phyloP scores from a whole-genome alignment of 2,329 filamentous ascomycete species.

The Pochonia chlamydosporia region DNA sequence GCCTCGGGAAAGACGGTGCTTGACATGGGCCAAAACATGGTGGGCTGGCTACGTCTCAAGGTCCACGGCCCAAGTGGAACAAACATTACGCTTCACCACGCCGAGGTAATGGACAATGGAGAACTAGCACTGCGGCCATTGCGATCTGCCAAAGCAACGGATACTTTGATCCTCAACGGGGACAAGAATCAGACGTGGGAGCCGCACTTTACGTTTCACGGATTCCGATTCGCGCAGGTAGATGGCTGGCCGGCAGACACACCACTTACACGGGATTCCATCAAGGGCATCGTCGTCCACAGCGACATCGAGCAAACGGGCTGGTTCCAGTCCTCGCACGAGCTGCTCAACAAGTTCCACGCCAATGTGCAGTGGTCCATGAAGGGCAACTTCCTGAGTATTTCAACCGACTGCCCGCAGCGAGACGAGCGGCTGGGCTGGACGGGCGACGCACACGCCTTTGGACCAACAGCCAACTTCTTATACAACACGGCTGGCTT shows the following conservation, averaged over 20 bases:
- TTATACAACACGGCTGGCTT: constrained; percentile 48
- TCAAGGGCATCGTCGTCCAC: constrained; percentile 34
- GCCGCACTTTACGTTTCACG: constrained; percentile 47
- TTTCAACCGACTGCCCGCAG: constrained; percentile 54
- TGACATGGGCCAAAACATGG: constrained; percentile 55
- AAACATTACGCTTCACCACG: constrained; percentile 41
- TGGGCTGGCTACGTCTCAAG: constrained; percentile 40
- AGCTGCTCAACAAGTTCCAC: constrained; percentile 47
- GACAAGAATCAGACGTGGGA: constrained; percentile 25
- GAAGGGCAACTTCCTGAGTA: constrained; percentile 50
- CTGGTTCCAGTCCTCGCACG: constrained; percentile 45
- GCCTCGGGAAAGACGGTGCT: constrained; percentile 39
- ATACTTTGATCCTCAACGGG: constrained; percentile 29
- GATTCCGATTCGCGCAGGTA: constrained; percentile 46
- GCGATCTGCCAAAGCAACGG: constrained; percentile 33
- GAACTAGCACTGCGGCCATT: constrained; percentile 36
- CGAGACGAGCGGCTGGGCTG: constrained; percentile 49
- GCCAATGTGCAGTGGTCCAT: constrained; percentile 51
- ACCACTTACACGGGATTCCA: constrained; percentile 13
- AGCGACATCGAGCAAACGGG: constrained; percentile 47
- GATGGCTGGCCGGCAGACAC: constrained; percentile 32
- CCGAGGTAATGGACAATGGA: constrained; percentile 48
- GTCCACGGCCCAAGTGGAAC: constrained; percentile 30
- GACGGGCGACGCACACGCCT: constrained; percentile 46
- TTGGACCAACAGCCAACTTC: constrained; percentile 44